These are phyloP conservation scores for Abelmoschus esculentus DNA, from an alignment of 345 rosid species.

Conservation along the genomic window DNA sequence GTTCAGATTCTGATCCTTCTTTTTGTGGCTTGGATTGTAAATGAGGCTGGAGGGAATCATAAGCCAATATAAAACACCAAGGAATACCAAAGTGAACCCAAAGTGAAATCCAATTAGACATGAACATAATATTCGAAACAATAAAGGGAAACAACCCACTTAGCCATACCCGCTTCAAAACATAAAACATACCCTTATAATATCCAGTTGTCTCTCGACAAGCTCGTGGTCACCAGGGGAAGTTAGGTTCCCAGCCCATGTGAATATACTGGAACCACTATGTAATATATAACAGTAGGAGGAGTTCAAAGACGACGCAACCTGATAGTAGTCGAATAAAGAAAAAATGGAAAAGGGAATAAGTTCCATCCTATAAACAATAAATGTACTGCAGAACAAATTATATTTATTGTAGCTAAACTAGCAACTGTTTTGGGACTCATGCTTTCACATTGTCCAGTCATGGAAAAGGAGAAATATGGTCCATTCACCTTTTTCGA, in stretches of 20 bases:
- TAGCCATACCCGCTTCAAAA: too few relatives aligned
- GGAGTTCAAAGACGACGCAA: constrained; percentile 78
- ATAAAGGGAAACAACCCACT: too few relatives aligned
- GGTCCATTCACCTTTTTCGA: background rate
- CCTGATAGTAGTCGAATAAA: constrained; percentile 40
- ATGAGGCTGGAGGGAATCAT: constrained; percentile 63
- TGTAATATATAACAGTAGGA: constrained; percentile 91
- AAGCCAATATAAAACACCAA: too few relatives aligned
- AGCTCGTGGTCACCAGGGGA: constrained; percentile 69
- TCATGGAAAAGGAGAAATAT: background rate
- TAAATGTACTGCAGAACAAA: background rate
- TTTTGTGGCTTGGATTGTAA: constrained; percentile 68
- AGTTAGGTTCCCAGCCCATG: constrained; percentile 89
- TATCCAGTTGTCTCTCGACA: constrained; percentile 87
- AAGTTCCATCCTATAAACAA: constrained; percentile 1
- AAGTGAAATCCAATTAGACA: too few relatives aligned
- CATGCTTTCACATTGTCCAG: background rate
- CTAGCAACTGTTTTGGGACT: background rate
- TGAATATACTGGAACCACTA: constrained; percentile 59
- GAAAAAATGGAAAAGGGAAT: background rate
- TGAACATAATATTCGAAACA: too few relatives aligned
- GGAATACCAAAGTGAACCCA: too few relatives aligned
- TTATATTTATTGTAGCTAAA: background rate
- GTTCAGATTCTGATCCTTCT: constrained; percentile 91
- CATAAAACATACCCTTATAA: constrained; percentile 64